Percentiles rank a stretch among this genome's conserved stretches.
Evolutionary conservation across 2,329 filamentous ascomycete genomes (phyloP).

Genomic region (Penicillium glabrum): DNA sequence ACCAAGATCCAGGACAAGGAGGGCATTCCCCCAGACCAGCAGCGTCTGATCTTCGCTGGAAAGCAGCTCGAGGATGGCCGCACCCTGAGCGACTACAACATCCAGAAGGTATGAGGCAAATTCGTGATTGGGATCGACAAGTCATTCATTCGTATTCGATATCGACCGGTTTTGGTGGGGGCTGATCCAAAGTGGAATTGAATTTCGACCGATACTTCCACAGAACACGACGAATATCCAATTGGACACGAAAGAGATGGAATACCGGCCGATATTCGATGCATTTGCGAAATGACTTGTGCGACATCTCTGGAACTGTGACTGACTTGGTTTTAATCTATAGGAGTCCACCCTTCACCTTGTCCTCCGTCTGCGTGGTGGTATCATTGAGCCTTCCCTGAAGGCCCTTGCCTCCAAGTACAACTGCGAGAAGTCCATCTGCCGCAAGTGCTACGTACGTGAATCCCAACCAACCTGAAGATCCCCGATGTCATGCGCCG

Average conservation of each 20-base stretch:
- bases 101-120: slow-evolving; percentile 78
- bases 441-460: slow-evolving; percentile 99
- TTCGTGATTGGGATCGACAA: slow-evolving; percentile 5
- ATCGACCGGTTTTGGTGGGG: not conserved
- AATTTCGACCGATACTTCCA: not conserved
- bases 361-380: slow-evolving; percentile 97
- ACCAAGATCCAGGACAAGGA: slow-evolving; percentile 99
- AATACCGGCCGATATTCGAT: not conserved
- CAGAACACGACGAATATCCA: not conserved
- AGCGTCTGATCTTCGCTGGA: slow-evolving; percentile 97
- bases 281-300: not conserved
- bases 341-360: slow-evolving; percentile 97
- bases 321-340: slow-evolving; percentile 34
- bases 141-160: not conserved
- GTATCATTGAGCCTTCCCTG: slow-evolving; percentile 98
- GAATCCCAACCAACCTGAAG: not conserved
- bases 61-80: slow-evolving; percentile 99
- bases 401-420: slow-evolving; percentile 99
- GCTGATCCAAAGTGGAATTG: not conserved
- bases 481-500: not conserved
- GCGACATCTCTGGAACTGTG: slow-evolving; percentile 9
- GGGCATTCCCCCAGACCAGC: slow-evolving; percentile 96
- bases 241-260: slow-evolving; percentile 12
- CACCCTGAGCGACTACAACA: slow-evolving; percentile 97
- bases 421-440: slow-evolving; percentile 99